phyloP scores from a whole-genome alignment of 2,329 filamentous ascomycete genomes.

The Hirsutella thompsonii region DNA sequence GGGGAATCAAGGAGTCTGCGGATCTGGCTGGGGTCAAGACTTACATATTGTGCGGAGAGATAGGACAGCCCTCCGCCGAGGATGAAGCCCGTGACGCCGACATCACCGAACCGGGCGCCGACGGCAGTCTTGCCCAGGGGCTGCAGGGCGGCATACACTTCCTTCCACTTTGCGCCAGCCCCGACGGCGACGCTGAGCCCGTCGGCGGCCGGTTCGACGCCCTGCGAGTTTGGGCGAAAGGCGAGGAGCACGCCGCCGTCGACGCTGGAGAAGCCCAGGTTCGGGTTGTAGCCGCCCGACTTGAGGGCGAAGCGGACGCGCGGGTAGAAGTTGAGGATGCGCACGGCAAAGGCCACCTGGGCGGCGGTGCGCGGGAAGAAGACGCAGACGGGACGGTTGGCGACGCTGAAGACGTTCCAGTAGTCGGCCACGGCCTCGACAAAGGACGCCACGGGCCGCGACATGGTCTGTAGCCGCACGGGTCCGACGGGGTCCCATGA shows the following conservation, averaged over 20 bases:
- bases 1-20: no score
- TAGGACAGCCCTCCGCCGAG: slow-evolving; percentile 43
- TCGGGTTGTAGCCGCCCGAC: slow-evolving; percentile 44
- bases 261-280: slow-evolving; percentile 38
- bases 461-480: no score
- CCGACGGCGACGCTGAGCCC: slow-evolving; percentile 27
- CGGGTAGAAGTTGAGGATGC: slow-evolving; percentile 27
- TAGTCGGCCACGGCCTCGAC: slow-evolving; percentile 3
- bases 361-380: slow-evolving; percentile 31
- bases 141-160: slow-evolving; percentile 25
- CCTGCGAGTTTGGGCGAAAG: slow-evolving; percentile 3
- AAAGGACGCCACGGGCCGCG: no score
- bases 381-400: slow-evolving; percentile 22
- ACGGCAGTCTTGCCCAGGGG: slow-evolving; percentile 28
- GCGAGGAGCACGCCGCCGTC: slow-evolving; percentile 31
- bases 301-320: slow-evolving; percentile 40
- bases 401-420: slow-evolving; percentile 7
- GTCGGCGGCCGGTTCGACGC: slow-evolving; percentile 14
- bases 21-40: slow-evolving; percentile 28
- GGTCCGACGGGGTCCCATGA: no score
- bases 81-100: slow-evolving; percentile 33
- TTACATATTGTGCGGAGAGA: slow-evolving; percentile 35
- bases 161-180: slow-evolving; percentile 29
- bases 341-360: slow-evolving; percentile 40
- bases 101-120: slow-evolving; percentile 30